Base-by-base conservation (phyloP, 1,139 yeast genomes). In the Kodamaea derodonti region DNA sequence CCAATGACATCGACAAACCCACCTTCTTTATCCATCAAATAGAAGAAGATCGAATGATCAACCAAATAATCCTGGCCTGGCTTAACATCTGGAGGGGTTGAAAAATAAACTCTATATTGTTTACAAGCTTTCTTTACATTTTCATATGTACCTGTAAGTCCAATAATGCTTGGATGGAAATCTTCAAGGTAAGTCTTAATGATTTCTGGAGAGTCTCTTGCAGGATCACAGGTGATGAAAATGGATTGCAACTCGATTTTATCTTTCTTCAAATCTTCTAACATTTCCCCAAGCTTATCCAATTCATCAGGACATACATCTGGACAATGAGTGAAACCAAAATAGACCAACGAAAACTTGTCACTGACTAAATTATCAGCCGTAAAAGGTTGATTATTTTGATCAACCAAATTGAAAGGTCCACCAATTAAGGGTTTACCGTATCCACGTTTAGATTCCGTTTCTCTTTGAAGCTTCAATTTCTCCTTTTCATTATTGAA, bases 261-360 rank as follows among this genome's bases (percentile, higher is more conserved):
- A n/a, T 42, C 40, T 17, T 53, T 41, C 48, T 82, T 76, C 51
- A 85, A 67, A 16, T 69, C 75, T 34, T 80, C 75, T 46, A 92
- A 62, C 75, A 94, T 85, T 23, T 77, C 72, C 2, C 95, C 86
- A 57, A 92, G 71, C 54, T 90, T 87, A 56, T 92, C 98, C 44
- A 92, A 73, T 59, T 92, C 98, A 56, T 92, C 97, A 8, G 98
- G 98, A 60, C 98, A 92, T 34, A 92, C 88, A 60, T 92, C 98
- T 6, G 98, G 98, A 62, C 98, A 92, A 62, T 88, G 90, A 4
- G 95, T 84, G 65, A 92, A 92, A 0, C 98, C 98, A 62, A 92
- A 92, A 60, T 92, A 92, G 13, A 92, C 58, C 35, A 92, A 68
- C 10, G 88, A 76, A 58, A 86, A 92, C 56, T 77, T 80, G 37